These are phyloP conservation scores for Fonsecaea pugnacius DNA, from an alignment of 2,329 filamentous ascomycete genomes.

Conservation along the genomic window DNA sequence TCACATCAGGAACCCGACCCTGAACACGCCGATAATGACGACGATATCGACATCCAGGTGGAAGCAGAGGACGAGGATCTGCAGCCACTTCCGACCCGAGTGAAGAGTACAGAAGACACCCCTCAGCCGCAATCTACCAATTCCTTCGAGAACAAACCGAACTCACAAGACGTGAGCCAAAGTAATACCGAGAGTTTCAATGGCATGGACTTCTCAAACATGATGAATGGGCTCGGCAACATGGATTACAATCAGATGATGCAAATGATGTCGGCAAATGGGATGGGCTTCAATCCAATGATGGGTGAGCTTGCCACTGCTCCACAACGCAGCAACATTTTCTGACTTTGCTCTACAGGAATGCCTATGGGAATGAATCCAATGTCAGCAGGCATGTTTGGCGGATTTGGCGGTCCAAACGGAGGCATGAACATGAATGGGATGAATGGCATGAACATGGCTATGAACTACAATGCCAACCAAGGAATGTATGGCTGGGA, in stretches of 20 bases:
- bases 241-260: constrained; percentile 74
- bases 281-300: constrained; percentile 52
- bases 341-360: constrained; percentile 52
- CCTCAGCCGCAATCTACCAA: constrained; percentile 18
- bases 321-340: constrained; percentile 68
- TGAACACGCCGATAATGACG: constrained; percentile 31
- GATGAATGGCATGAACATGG: constrained; percentile 81
- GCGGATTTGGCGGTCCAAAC: constrained; percentile 51
- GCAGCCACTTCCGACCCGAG: constrained; percentile 25
- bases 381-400: constrained; percentile 54
- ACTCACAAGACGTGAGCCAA: constrained; percentile 21
- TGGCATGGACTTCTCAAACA: constrained; percentile 56
- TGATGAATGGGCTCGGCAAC: constrained; percentile 57
- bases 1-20: constrained; percentile 25
- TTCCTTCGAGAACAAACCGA: constrained; percentile 14
- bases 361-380: constrained; percentile 72
- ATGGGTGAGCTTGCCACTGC: constrained; percentile 72
- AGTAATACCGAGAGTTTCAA: constrained; percentile 5
- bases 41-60: constrained; percentile 38
- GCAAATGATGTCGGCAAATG: constrained; percentile 61
- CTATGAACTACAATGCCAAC: constrained; percentile 60
- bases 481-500: constrained; percentile 76
- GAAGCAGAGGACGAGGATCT: constrained; percentile 34
- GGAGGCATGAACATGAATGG: constrained; percentile 94
- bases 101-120: constrained; percentile 21